A percentile compares a stretch with the other conserved stretches of the same genome.
Conservation (phyloP, 192 early-diverging fungal genomes). For the Backusella parvicylindrica region DNA sequence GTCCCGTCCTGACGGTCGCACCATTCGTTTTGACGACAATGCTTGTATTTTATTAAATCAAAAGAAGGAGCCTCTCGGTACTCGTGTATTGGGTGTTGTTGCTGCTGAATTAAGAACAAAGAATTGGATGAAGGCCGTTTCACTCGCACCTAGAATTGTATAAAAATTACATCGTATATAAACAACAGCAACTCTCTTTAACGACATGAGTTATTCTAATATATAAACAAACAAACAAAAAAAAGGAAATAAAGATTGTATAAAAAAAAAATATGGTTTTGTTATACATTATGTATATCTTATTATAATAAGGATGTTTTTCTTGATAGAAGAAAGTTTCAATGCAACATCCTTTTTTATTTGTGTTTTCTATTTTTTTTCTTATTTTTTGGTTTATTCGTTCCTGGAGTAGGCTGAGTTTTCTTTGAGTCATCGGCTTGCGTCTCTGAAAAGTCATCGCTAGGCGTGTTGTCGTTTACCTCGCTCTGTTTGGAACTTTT, state of each 20-base stretch:
- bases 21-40: constrained; percentile 95
- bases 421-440: not conserved
- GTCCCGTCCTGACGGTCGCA: constrained; percentile 85
- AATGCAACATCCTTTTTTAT: too few species aligned
- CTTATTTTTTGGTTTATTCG: not conserved
- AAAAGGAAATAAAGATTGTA: not conserved
- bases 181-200: not conserved
- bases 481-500: not conserved
- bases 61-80: constrained; percentile 91
- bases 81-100: constrained; percentile 88
- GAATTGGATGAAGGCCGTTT: constrained; percentile 93
- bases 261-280: not conserved
- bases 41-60: constrained; percentile 94
- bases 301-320: too few species aligned
- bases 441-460: not conserved
- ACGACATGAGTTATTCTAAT: too few species aligned
- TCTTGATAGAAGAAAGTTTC: too few species aligned
- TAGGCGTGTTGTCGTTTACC: not conserved
- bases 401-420: not conserved
- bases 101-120: constrained; percentile 88
- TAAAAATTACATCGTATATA: constrained; percentile 35
- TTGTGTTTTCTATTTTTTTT: not conserved
- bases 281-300: too few species aligned
- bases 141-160: constrained; percentile 88
- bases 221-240: not conserved